These are phyloP conservation scores for Salicornia ramosissima DNA, from an alignment of 148 eudicot species.

Conservation along the genomic window DNA sequence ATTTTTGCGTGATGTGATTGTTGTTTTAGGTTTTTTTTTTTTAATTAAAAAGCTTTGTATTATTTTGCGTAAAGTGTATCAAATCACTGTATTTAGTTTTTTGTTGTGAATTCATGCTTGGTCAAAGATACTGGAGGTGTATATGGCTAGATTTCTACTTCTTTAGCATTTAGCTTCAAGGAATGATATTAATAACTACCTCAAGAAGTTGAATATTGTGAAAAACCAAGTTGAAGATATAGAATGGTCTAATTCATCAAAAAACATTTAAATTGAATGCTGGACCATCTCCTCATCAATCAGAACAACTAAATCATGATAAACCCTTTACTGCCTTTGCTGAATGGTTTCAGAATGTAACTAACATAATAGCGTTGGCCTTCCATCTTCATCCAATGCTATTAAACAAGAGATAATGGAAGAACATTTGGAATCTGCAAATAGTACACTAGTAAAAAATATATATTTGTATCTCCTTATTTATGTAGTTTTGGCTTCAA, in stretches of 20 bases:
- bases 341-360: slow-evolving; percentile 79
- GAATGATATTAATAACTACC: slow-evolving; percentile 63
- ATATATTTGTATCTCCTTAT: too few relatives aligned
- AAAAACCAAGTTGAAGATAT: slow-evolving; percentile 54
- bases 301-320: slow-evolving; percentile 27
- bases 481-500: too few relatives aligned
- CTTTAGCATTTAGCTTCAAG: slow-evolving; percentile 39
- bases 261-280: slow-evolving; percentile 34
- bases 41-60: too few relatives aligned
- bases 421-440: slow-evolving; percentile 50
- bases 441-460: too few relatives aligned
- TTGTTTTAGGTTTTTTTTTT: too few relatives aligned
- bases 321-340: slow-evolving; percentile 58
- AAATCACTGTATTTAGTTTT: neutral
- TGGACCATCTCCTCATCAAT: slow-evolving; percentile 26
- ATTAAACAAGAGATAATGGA: slow-evolving; percentile 29
- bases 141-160: slow-evolving; percentile 44
- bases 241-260: slow-evolving; percentile 63
- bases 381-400: slow-evolving; percentile 52
- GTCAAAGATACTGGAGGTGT: slow-evolving; percentile 47
- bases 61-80: neutral
- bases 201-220: slow-evolving; percentile 74
- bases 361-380: slow-evolving; percentile 56
- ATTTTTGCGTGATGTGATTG: neutral
- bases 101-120: slow-evolving; percentile 40